Base-by-base conservation (phyloP, 164 flowering plant genomes). In the Brasenia schreberi region DNA sequence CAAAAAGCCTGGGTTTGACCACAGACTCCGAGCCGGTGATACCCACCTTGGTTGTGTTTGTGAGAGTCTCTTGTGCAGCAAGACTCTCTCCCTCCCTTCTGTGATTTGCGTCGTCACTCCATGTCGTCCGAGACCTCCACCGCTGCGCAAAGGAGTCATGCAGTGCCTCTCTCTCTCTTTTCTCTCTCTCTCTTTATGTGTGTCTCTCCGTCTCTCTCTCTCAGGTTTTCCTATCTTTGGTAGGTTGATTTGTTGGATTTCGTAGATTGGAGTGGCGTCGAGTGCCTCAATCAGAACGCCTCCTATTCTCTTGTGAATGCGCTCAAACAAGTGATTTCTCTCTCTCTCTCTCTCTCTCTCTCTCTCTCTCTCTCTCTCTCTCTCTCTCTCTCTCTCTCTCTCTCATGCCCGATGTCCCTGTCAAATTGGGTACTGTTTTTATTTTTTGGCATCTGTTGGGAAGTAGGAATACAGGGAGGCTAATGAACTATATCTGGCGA, bases 181-280 rank as follows among this genome's bases (percentile, higher is more conserved):
- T 0, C 52, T 45, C 53, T 45, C 12, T 7, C 12, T 45, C 12
- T 7, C 53, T 45, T 2, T 14, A 4, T 9, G 2, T 49, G 16
- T 9, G 16, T 4, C 4, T 49, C 12, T 49, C 56, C 9, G 4
- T 49, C 56, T 49, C 14, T 49, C 56, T 49, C 56, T 49, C 56
- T 39, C 14, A 59, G 59, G 73, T 77, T 49, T 9, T 49, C 16
- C 56, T 49, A 9, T 49, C 56, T 49, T 49, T 49, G 12, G 56
- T 49, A 94, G 99, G 96, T 88, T 72, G 97, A 94, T 82, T 81
- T 94, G 5, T 69, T 82, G 62, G 95, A 88, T 70, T 90, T 86
- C 72, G 69, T 94, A 10, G 90, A 89, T 66, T 94, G 97, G 97
- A 77, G 89, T 39, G 84, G 92, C 18, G 85, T 94, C 11, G 97